A percentile compares a stretch with the other conserved stretches of the same genome.
Conservation (phyloP, 257 asterid species). For the Hygrophila difformis region DNA sequence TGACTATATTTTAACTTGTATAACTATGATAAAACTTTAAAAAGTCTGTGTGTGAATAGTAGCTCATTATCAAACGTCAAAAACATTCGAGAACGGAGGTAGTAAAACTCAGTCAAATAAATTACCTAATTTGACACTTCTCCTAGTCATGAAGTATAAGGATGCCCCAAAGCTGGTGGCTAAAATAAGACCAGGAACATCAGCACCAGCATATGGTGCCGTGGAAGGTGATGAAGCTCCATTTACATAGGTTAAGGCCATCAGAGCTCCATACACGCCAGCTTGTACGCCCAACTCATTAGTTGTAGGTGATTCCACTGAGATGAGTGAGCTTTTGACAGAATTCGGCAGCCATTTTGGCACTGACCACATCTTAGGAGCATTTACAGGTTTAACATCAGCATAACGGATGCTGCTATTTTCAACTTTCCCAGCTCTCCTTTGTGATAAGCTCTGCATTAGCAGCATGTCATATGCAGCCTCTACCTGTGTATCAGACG, state of each 20-base stretch:
- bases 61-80: too few relatives aligned
- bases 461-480: slow-evolving; percentile 98
- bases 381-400: slow-evolving; percentile 68
- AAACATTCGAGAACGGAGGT: too few relatives aligned
- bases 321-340: slow-evolving; percentile 41
- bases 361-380: slow-evolving; percentile 56
- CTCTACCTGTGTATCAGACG: slow-evolving; percentile 50
- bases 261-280: slow-evolving; percentile 94
- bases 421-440: slow-evolving; percentile 87
- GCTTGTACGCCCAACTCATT: slow-evolving; percentile 86
- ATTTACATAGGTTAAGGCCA: slow-evolving; percentile 73
- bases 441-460: slow-evolving; percentile 81
- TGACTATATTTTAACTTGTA: too few relatives aligned
- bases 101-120: too few relatives aligned
- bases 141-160: slow-evolving; percentile 94
- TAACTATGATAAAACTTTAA: too few relatives aligned
- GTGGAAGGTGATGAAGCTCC: slow-evolving; percentile 61
- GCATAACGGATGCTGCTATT: slow-evolving; percentile 72
- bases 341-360: slow-evolving; percentile 81
- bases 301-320: slow-evolving; percentile 76
- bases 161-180: slow-evolving; percentile 96
- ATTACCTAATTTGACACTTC: slow-evolving; percentile 83
- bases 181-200: slow-evolving; percentile 83
- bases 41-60: too few relatives aligned
- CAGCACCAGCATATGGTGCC: slow-evolving; percentile 61